Evolutionary conservation across 176 grass and related monocot species (phyloP), one percentile per base, ranked within the genome.

Genomic region (Bothriochloa decipiens): DNA sequence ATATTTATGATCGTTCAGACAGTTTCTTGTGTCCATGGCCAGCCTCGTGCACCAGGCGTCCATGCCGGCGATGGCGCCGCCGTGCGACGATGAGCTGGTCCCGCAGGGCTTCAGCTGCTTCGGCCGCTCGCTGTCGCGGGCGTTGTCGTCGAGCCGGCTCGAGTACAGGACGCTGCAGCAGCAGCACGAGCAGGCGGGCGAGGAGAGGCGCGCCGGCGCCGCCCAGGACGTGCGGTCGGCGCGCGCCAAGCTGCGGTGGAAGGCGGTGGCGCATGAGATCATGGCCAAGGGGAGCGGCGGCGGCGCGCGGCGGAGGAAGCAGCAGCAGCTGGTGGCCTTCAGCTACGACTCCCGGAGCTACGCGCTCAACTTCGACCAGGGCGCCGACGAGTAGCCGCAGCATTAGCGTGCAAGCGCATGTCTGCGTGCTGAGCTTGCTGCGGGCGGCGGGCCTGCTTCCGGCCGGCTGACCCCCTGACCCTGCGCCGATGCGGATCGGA

Each of bases 321-420:
- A 66, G 74, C 74, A 79, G 43, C 78, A 69, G 65, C 66, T 57
- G n/a, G 80, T 68, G 12, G 84, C 67, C 28, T 86, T 90, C 84
- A 90, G 84, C 88, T 86, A 90, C 80, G 88, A 90, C 88, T 90
- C 88, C 37, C 58, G 82, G 74, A 90, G 88, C 80, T 90, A 90
- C 80, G 88, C 88, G 80, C 88, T 90, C 74, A 90, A 90, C 84
- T 90, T 90, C 88, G 88, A 90, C 84, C 84, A 83, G 53, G 68
- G 80, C 68, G 72, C 52, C 79, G 74, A 45, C 84, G 74, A 78
- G 78, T 86, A 90, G 83, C 22, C 0, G 47, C 27, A 10, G 60
- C 39, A 20, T 7, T 2, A 53, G 16, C 50, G 2, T 13, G 50
- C 49, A 9, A 26, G 67, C 39, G 11, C 4, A 20, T 45, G 67